These are phyloP conservation scores for Lachnellula hyalina DNA, from an alignment of 2,329 filamentous ascomycete species.

Conservation along the genomic window DNA sequence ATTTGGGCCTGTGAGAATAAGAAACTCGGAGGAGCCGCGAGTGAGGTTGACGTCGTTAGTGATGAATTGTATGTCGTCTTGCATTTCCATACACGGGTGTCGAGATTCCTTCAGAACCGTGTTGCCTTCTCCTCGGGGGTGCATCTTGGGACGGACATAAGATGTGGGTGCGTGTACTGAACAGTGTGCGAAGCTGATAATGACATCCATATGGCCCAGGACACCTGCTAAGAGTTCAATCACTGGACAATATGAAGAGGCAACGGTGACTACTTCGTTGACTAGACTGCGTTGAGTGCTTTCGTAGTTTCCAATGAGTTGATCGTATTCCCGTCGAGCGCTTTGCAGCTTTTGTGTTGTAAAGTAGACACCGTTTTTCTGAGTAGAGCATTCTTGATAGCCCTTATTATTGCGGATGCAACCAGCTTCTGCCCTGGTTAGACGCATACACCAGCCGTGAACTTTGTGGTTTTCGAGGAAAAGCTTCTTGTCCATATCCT, in stretches of 20 bases:
- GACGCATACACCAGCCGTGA: constrained; percentile 92
- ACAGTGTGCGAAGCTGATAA: constrained; percentile 88
- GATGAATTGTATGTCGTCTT: constrained; percentile 97
- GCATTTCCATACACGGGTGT: constrained; percentile 97
- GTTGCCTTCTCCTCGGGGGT: constrained; percentile 79
- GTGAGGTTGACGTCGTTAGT: constrained; percentile 88
- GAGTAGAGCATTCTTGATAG: constrained; percentile 93
- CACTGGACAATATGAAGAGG: constrained; percentile 90
- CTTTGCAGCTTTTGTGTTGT: constrained; percentile 78
- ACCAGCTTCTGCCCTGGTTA: constrained; percentile 85
- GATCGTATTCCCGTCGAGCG: constrained; percentile 85
- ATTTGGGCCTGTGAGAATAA: constrained; percentile 77
- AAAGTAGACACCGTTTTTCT: constrained; percentile 99
- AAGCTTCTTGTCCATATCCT: constrained; percentile 97
- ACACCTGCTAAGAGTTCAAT: constrained; percentile 84
- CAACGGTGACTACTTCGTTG: constrained; percentile 85
- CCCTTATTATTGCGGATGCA: constrained; percentile 87
- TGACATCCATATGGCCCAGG: constrained; percentile 89
- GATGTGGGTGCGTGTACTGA: constrained; percentile 88
- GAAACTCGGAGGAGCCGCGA: constrained; percentile 76
- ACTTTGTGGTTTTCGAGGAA: constrained; percentile 95
- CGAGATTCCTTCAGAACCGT: constrained; percentile 89
- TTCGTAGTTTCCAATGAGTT: constrained; percentile 91
- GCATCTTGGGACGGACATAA: constrained; percentile 87
- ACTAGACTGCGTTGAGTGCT: constrained; percentile 88